A percentile compares a stretch with the other conserved stretches of the same genome.
Conservation (phyloP, 495 filamentous ascomycete species). For the Trypethelium eluteriae region DNA sequence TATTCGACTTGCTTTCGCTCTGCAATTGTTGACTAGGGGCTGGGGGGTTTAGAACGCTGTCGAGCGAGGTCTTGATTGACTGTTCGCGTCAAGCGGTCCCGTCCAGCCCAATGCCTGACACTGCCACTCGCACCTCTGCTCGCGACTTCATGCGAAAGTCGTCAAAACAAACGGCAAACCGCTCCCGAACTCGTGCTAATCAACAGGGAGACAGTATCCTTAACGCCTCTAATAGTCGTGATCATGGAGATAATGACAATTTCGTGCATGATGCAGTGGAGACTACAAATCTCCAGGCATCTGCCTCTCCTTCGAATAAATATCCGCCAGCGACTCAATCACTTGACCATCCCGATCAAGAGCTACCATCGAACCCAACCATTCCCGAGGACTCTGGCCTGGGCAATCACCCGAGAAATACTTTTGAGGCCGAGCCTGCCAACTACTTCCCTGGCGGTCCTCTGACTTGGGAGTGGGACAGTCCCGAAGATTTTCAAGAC, state of each 20-base stretch:
- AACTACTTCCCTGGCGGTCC: background rate
- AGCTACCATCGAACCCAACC: background rate
- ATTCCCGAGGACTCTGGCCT: background rate
- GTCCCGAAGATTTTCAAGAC: conserved; percentile 3
- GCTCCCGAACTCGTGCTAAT: background rate
- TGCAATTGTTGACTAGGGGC: background rate
- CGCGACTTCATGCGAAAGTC: conserved; percentile 22
- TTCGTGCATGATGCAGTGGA: conserved; percentile 4
- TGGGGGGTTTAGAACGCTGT: background rate
- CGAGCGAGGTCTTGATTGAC: conserved; percentile 15
- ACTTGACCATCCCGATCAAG: background rate
- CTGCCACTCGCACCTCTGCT: conserved; percentile 21
- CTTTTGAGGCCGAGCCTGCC: background rate
- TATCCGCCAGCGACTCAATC: background rate
- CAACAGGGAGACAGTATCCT: background rate
- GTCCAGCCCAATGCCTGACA: conserved; percentile 25
- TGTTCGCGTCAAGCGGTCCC: conserved; percentile 9
- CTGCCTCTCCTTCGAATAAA: background rate
- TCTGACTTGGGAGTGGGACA: conserved; percentile 4
- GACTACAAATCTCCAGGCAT: background rate
- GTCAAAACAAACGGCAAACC: conserved; percentile 2
- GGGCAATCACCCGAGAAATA: background rate
- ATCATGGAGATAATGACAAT: conserved; percentile 10
- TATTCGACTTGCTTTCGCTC: background rate
- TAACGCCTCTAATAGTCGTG: conserved; percentile 14